Evolutionary conservation across 1,284 basidiomycete species (phyloP), one percentile per base, ranked within the genome.

Genomic region (Cutaneotrichosporon sp.): DNA sequence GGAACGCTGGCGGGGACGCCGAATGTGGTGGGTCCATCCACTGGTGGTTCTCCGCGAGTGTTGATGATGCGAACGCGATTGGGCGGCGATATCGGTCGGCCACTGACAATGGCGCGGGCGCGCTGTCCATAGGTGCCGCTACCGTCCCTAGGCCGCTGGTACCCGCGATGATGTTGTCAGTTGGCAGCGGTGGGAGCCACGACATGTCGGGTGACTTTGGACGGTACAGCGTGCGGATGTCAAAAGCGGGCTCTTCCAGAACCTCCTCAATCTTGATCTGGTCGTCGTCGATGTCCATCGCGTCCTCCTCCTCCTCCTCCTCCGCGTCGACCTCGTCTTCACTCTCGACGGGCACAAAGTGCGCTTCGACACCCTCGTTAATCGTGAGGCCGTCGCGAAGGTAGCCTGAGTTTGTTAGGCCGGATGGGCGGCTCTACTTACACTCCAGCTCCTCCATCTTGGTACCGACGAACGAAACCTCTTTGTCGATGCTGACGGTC

Each of bases 111-210:
- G 71, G 63, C 5, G 65, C 62, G 0, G 63, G 55, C n/a, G 56
- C 64, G 16, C 57, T 38, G 16, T 51, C 60, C 18, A 60, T 22
- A 1, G 60, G 47, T 4, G 34, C 30, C 10, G 51, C 51, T 9
- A 49, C 47, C 1, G 57, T 31, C 18, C 58, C 58, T 3, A 53
- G 32, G 7, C 58, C 55, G 8, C 40, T 18, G 10, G n/a, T 52
- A 8, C 50, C 10, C 8, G 64, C 42, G 6, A 31, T 38, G 26
- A 64, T 47, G 14, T 60, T 56, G 13, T 61, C 58, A 6, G 57
- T 70, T 2, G 76, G 75, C 61, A 76, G 55, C 2, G 75, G 75
- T 6, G 76, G 76, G 5, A 78, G 65, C 76, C 76, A 78, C 1
- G 74, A 68, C 58, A 68, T 61, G 57, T 68, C 66, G 1, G 66